Conservation (phyloP, 164 flowering plant genomes). For the Taxillus chinensis region DNA sequence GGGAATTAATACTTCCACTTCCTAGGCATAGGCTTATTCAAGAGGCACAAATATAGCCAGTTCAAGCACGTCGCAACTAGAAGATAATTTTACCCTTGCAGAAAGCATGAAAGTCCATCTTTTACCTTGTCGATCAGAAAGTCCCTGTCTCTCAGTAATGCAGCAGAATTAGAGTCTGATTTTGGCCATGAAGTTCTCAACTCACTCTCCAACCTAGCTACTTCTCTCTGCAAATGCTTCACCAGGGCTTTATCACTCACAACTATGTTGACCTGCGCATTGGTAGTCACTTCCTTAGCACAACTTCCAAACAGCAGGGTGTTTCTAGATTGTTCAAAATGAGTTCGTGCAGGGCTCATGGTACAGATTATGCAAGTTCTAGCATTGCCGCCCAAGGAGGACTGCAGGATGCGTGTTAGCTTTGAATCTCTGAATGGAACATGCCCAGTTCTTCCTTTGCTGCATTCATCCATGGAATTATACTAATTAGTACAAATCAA, state of each 20-base stretch:
- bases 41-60: too few species aligned
- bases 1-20: too few species aligned
- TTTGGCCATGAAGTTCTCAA: conserved; percentile 20
- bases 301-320: conserved; percentile 60
- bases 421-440: conserved; percentile 58
- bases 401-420: conserved; percentile 52
- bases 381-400: conserved; percentile 52
- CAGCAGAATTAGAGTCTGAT: conserved; percentile 15
- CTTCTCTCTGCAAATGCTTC: conserved; percentile 51
- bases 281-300: conserved; percentile 56
- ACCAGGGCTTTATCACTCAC: conserved; percentile 56
- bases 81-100: too few species aligned
- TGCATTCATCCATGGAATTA: conserved; percentile 17
- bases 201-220: conserved; percentile 41
- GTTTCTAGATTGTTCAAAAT: conserved; percentile 59
- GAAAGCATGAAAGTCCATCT: not conserved
- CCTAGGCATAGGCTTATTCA: too few species aligned
- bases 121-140: conserved; percentile 42
- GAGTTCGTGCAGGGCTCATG: conserved; percentile 49
- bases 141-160: conserved; percentile 39
- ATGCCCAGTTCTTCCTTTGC: conserved; percentile 52
- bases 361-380: conserved; percentile 60
- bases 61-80: too few species aligned
- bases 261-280: conserved; percentile 48
- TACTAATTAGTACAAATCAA: not conserved